Base-by-base conservation (phyloP, 2,329 filamentous ascomycete genomes). In the Emergomyces orientalis region DNA sequence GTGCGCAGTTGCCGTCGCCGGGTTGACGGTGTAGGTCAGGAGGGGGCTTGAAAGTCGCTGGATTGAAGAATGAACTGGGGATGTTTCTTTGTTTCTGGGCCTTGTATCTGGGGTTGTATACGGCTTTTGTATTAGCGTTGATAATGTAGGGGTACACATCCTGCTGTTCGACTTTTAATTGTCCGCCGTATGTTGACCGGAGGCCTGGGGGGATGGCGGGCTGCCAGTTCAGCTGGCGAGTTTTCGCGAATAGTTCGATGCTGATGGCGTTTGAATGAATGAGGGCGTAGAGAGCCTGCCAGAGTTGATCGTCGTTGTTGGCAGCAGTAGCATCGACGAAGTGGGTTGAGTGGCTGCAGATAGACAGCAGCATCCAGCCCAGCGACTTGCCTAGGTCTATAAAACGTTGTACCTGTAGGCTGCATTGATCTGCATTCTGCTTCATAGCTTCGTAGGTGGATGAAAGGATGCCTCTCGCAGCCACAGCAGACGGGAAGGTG, bases 1-100 rank as follows among this genome's bases (percentile, higher is more conserved):
- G 14, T 19, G 60, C 27, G 51, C 71, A 74, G 2, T 13, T 14
- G 0, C 66, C 65, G 47, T 70, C 63, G 7, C 13, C 13, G 17
- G 27, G 22, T 19, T 43, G n/a, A 22, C 60, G 52, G n/a, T 3
- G 25, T 17, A 22, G 34, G 11, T 30, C 4, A 3, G 39, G 37
- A 14, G 56, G 22, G 13, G 56, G 37, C 2, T 17, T n/a, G 39
- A 22, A 58, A 19, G 6, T 27, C 30, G 37, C 0, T 25, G 55
- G 37, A 22, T 5, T 30, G 34, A 27, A 54, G 52, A 62, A n/a
- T n/a, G 30, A 34, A 3, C 3, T 14, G 32, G 30, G 22, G 30
- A 63, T 51, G 37, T 39, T 43, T 34, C 22, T 3, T 45, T 63
- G 61, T 5, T 14, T 6, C n/a, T 32, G 11, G 7, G 14, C 13